Evolutionary conservation across 495 filamentous ascomycete species (phyloP).

Genomic region (Neurospora hispaniola): DNA sequence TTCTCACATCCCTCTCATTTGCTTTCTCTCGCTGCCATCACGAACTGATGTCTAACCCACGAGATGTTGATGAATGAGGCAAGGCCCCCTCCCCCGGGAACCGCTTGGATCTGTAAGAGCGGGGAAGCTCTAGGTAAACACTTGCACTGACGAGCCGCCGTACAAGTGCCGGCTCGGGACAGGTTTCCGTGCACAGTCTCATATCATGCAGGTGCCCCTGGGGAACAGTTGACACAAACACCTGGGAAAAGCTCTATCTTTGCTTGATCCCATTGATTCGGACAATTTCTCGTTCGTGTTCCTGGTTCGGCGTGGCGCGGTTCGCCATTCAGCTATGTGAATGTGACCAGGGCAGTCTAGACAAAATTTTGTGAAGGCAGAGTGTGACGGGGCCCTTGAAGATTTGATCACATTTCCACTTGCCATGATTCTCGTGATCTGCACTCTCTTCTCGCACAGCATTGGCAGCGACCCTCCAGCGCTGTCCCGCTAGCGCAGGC

Average conservation of each 20-base stretch:
- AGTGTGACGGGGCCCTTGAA: not conserved
- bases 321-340: not conserved
- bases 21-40: not conserved
- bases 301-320: not conserved
- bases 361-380: not conserved
- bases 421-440: not conserved
- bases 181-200: not conserved
- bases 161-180: not conserved
- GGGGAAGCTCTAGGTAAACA: not conserved
- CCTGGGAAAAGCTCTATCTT: not conserved
- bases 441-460: not conserved
- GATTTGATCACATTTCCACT: not conserved
- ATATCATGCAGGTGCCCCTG: not conserved
- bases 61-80: not conserved
- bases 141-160: not conserved
- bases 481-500: not conserved
- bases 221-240: not conserved
- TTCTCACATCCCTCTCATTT: not conserved
- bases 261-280: not conserved
- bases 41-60: not conserved
- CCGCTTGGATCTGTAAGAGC: not conserved
- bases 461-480: not conserved
- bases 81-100: not conserved
- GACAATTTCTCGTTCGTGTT: not conserved
- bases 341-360: not conserved